These are phyloP conservation scores for Zoysia matrella DNA, from an alignment of 202 grass and related monocot species.

Conservation along the genomic window DNA sequence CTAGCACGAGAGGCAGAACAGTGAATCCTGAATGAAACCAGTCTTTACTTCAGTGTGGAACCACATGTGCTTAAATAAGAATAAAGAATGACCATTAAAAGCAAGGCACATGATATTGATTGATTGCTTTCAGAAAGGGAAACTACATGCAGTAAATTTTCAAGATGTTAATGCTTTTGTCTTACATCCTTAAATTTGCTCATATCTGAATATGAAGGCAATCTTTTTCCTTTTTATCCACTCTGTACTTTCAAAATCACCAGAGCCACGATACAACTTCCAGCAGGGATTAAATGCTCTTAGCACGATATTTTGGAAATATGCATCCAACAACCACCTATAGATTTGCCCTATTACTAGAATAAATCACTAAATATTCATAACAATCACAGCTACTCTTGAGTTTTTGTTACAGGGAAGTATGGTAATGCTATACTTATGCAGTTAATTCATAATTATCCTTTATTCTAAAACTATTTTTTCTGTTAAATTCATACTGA, in stretches of 20 bases:
- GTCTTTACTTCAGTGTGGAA: slow-evolving; percentile 8
- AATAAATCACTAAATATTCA: slow-evolving; percentile 12
- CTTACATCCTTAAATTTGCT: not conserved
- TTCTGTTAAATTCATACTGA: slow-evolving; percentile 39
- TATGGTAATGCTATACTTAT: not conserved
- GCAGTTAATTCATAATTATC: slow-evolving; percentile 7
- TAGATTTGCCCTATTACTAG: not conserved
- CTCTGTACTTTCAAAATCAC: not conserved
- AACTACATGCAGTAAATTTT: not conserved
- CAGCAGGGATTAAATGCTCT: not conserved
- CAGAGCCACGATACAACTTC: not conserved
- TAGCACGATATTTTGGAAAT: not conserved
- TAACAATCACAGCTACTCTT: not conserved
- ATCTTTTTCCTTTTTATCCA: not conserved
- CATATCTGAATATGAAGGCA: slow-evolving; percentile 2
- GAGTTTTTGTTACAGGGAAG: slow-evolving; percentile 12
- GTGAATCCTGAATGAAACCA: not conserved
- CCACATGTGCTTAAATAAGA: slow-evolving; percentile 19
- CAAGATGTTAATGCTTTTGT: not conserved
- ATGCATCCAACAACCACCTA: not conserved
- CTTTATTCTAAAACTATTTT: slow-evolving; percentile 40
- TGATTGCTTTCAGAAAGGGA: slow-evolving; percentile 9
- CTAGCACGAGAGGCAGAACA: not conserved
- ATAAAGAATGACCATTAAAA: slow-evolving; percentile 24
- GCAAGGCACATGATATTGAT: not conserved